phyloP scores from a whole-genome alignment of 495 filamentous ascomycete species.

The Penicillium bovifimosum region DNA sequence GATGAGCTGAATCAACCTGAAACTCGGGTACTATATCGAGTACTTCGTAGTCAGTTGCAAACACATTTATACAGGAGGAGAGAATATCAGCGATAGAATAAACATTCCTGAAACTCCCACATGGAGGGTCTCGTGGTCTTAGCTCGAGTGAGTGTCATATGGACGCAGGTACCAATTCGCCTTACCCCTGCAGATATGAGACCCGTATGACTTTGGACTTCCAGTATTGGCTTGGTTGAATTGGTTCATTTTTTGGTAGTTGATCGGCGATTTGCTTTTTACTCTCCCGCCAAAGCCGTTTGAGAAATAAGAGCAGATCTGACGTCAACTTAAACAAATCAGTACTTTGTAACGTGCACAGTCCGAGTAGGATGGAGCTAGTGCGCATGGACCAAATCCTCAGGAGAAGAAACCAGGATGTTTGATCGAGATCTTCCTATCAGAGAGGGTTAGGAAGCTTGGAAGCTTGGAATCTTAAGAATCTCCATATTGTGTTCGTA shows the following conservation, averaged over 20 bases:
- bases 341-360: background rate
- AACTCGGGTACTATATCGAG: background rate
- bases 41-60: background rate
- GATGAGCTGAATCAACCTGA: background rate
- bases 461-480: background rate
- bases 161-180: constrained; percentile 17
- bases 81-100: background rate
- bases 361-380: background rate
- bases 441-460: too few species aligned
- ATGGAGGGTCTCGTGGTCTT: constrained; percentile 28
- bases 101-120: constrained; percentile 11
- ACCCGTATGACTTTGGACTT: background rate
- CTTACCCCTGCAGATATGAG: constrained; percentile 3
- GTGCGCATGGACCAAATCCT: background rate
- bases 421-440: background rate
- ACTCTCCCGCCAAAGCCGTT: background rate
- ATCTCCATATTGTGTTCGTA: background rate
- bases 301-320: background rate
- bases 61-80: background rate
- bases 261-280: background rate
- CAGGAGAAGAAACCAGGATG: background rate
- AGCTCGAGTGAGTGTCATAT: background rate
- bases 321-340: constrained; percentile 1
- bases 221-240: background rate
- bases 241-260: too few species aligned